These are phyloP conservation scores for Setaria viridis DNA, from an alignment of 202 grass and related monocot species.

Conservation along the genomic window DNA sequence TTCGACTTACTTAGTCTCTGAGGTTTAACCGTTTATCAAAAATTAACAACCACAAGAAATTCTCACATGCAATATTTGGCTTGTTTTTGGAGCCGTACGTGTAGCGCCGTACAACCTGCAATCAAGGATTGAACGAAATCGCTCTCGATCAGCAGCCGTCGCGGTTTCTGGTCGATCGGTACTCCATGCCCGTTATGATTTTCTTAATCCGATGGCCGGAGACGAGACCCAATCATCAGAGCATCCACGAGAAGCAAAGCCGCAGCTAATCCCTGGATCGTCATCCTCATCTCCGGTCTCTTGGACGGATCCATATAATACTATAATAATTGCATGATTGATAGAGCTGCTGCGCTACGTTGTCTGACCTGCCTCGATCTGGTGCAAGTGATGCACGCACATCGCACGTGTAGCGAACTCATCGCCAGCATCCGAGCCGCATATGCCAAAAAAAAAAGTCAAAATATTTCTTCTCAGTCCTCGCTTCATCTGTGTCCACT, in stretches of 20 bases:
- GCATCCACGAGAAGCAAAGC: neutral
- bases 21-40: neutral
- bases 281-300: neutral
- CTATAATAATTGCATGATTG: neutral
- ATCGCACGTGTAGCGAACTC: neutral
- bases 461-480: neutral
- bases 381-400: neutral
- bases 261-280: neutral
- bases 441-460: neutral
- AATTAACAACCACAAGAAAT: neutral
- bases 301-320: neutral
- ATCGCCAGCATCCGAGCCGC: neutral
- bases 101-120: neutral
- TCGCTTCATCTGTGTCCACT: neutral
- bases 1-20: neutral
- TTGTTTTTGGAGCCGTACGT: neutral
- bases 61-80: neutral
- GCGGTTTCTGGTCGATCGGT: neutral
- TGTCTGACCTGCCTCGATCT: neutral
- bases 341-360: neutral
- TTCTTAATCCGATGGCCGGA: neutral
- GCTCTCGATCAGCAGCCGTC: neutral
- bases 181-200: constrained; percentile 4
- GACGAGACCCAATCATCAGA: neutral
- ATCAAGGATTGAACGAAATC: too few species aligned